Conservation (phyloP, 306 rosid genomes). For the Corylus avellana region DNA sequence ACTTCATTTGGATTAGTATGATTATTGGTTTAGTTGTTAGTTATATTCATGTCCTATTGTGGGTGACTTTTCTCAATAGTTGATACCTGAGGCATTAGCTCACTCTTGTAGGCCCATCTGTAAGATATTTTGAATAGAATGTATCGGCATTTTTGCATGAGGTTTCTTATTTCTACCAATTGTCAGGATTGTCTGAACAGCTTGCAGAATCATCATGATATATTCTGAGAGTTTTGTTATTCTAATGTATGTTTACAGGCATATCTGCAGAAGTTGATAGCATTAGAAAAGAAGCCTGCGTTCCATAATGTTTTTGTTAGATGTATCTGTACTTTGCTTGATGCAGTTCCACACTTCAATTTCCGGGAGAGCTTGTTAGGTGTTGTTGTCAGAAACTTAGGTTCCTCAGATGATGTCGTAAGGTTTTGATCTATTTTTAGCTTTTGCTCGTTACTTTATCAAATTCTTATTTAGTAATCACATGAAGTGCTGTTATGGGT, state of each 20-base stretch:
- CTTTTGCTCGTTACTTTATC: background rate
- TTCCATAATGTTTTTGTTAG: slow-evolving; percentile 74
- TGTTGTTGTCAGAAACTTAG: slow-evolving; percentile 66
- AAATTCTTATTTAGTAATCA: slow-evolving; percentile 7
- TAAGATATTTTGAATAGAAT: background rate
- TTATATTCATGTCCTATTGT: background rate
- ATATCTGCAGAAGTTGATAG: slow-evolving; percentile 75
- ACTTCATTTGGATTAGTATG: background rate
- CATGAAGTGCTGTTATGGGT: background rate
- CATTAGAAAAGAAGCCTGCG: slow-evolving; percentile 56
- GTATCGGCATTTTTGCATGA: background rate
- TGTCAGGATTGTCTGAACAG: background rate
- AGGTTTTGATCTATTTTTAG: slow-evolving; percentile 54
- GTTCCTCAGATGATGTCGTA: slow-evolving; percentile 65
- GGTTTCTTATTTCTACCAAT: background rate
- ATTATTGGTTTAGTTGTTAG: background rate
- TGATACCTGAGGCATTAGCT: background rate
- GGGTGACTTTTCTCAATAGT: background rate
- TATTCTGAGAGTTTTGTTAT: slow-evolving; percentile 3
- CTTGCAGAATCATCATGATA: slow-evolving; percentile 9
- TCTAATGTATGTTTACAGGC: slow-evolving; percentile 49
- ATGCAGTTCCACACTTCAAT: slow-evolving; percentile 87
- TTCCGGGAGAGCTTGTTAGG: slow-evolving; percentile 76
- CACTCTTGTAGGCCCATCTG: background rate
- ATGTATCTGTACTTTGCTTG: slow-evolving; percentile 83